Evolutionary conservation across 305 asterid genomes (phyloP).

Genomic region (Vinca major): DNA sequence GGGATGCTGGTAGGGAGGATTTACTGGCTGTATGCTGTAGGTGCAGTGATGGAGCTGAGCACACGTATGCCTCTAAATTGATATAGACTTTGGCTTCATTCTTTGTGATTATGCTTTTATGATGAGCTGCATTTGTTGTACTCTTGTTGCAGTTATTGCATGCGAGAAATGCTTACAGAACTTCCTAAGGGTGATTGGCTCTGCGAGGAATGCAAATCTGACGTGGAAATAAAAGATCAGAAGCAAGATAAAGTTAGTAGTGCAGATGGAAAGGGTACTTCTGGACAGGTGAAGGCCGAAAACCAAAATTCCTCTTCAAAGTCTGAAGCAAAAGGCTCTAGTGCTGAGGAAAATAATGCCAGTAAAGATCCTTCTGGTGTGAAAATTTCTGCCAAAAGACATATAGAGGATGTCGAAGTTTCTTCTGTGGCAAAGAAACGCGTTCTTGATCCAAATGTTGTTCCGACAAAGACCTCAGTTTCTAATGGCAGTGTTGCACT

Average conservation of each 20-base stretch:
- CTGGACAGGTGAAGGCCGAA: constrained; percentile 48
- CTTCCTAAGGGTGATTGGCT: constrained; percentile 72
- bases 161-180: constrained; percentile 48
- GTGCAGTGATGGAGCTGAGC: constrained; percentile 85
- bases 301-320: constrained; percentile 24
- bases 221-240: constrained; percentile 34
- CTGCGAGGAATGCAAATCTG: constrained; percentile 49
- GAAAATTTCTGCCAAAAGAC: constrained; percentile 52
- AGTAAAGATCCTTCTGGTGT: constrained; percentile 12
- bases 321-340: constrained; percentile 5
- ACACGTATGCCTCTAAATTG: constrained; percentile 46
- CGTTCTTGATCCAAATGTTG: constrained; percentile 40
- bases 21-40: constrained; percentile 65
- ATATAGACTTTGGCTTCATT: not conserved
- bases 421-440: constrained; percentile 54
- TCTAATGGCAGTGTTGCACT: constrained; percentile 37
- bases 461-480: constrained; percentile 39
- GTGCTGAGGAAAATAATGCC: constrained; percentile 16
- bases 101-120: constrained; percentile 8
- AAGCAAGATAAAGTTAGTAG: constrained; percentile 37
- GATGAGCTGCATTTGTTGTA: constrained; percentile 12
- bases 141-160: constrained; percentile 56
- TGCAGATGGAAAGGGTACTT: constrained; percentile 43
- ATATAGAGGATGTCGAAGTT: constrained; percentile 59
- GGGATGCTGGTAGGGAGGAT: constrained; percentile 78